Evolutionary conservation across 352 stramenopile species (phyloP).

Genomic region (Blastocystis sp.): DNA sequence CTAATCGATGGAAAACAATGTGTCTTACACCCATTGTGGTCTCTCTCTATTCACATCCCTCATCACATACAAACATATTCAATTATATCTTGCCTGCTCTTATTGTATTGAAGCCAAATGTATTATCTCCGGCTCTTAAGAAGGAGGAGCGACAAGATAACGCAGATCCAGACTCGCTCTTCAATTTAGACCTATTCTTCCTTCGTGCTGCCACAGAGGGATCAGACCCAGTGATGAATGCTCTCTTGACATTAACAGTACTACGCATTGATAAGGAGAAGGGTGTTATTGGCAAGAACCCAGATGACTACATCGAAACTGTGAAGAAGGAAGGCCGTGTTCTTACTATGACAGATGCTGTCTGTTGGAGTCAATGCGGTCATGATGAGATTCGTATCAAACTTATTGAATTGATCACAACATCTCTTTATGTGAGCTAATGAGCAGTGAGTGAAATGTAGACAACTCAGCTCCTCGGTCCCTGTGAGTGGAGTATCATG

Average conservation of each 20-base stretch:
- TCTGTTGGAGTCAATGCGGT: background rate
- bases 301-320: background rate
- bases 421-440: background rate
- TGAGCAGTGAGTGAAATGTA: background rate
- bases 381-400: slow-evolving; percentile 5
- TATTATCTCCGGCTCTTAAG: background rate
- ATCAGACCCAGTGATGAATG: background rate
- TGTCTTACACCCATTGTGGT: slow-evolving; percentile 32
- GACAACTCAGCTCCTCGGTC: background rate
- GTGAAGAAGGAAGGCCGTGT: background rate
- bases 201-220: background rate
- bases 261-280: slow-evolving; percentile 47
- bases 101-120: slow-evolving; percentile 36
- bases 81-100: slow-evolving; percentile 47
- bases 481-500: background rate
- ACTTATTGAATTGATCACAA: slow-evolving; percentile 25
- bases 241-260: slow-evolving; percentile 12
- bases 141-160: background rate
- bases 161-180: background rate
- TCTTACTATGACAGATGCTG: background rate
- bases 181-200: slow-evolving; percentile 26
- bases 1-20: background rate
- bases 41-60: background rate
- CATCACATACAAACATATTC: background rate
- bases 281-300: background rate